phyloP scores from a whole-genome alignment of 148 eudicot species.

The Camellia lanceoleosa region DNA sequence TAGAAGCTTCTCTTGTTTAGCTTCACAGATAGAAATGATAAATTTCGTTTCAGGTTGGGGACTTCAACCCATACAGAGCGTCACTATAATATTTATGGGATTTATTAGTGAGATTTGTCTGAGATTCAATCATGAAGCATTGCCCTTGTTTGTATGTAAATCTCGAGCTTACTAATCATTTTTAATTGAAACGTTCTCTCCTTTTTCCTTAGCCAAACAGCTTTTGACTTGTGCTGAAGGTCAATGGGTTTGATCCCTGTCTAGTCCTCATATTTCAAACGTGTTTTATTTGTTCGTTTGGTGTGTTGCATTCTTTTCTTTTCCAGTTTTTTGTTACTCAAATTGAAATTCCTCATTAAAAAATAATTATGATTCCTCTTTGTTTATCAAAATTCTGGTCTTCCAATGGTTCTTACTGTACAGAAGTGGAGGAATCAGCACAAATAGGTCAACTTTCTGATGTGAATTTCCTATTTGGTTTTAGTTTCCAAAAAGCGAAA shows the following conservation, averaged over 20 bases:
- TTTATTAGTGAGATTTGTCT: background rate
- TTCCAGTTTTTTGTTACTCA: background rate
- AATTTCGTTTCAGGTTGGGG: no score
- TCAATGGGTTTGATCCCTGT: background rate
- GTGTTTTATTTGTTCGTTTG: background rate
- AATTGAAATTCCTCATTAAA: background rate
- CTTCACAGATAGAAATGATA: background rate
- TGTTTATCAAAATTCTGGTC: no score
- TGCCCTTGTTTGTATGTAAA: background rate
- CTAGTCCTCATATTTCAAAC: background rate
- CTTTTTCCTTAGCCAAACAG: background rate
- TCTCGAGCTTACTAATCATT: background rate
- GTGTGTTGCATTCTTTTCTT: background rate
- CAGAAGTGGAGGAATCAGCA: no score
- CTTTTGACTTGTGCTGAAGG: background rate
- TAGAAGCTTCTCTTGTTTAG: conserved; percentile 9
- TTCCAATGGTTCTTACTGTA: no score
- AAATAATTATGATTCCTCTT: no score
- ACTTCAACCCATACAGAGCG: background rate
- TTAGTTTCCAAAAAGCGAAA: no score
- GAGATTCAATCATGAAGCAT: background rate
- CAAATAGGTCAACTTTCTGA: no score
- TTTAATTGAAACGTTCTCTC: background rate
- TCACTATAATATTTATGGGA: background rate
- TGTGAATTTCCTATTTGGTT: no score